phyloP scores from a whole-genome alignment of 352 stramenopile genomes.

The Pythium rishiriense region DNA sequence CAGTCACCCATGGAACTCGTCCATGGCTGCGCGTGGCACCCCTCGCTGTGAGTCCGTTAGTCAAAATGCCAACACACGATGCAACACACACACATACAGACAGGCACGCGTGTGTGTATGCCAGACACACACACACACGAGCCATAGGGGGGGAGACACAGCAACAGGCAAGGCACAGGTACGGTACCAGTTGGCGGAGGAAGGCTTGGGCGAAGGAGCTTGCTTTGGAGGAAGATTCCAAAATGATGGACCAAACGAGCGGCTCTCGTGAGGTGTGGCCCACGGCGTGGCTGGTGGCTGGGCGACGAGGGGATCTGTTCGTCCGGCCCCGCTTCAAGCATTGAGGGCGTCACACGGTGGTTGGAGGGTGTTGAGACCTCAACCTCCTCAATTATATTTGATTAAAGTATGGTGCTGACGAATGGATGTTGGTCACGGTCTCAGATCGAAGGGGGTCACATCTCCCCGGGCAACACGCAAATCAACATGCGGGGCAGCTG shows the following conservation, averaged over 20 bases:
- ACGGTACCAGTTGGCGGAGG: constrained; percentile 25
- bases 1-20: constrained; percentile 51
- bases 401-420: constrained; percentile 3
- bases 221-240: constrained; percentile 18
- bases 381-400: constrained; percentile 8
- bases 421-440: neutral
- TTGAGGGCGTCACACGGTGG: constrained; percentile 7
- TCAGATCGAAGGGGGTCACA: neutral
- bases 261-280: neutral
- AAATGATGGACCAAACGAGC: constrained; percentile 17
- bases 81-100: neutral
- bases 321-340: neutral
- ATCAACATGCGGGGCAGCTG: neutral
- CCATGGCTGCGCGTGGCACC: constrained; percentile 47
- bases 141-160: neutral
- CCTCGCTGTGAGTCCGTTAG: constrained; percentile 56
- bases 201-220: neutral
- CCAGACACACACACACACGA: neutral
- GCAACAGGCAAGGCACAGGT: constrained; percentile 12
- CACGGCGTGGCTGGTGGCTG: constrained; percentile 14
- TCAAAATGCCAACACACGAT: constrained; percentile 23
- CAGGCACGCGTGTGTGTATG: too few species aligned
- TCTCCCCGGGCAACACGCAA: constrained; percentile 7
- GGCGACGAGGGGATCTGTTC: constrained; percentile 14
- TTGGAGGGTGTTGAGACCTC: constrained; percentile 8